phyloP scores from a whole-genome alignment of 345 rosid genomes.

The Geranium rotundifolium region DNA sequence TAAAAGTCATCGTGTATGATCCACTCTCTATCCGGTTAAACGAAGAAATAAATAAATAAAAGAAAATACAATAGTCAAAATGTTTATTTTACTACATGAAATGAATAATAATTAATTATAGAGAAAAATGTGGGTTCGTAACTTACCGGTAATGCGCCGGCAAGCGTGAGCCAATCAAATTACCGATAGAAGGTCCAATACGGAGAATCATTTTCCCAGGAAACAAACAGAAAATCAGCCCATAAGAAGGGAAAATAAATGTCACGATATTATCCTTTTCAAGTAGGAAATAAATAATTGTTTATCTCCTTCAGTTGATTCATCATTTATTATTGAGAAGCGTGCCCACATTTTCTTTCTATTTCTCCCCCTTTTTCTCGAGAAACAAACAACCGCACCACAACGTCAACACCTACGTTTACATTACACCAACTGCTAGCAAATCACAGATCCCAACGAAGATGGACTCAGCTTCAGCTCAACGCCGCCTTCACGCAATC shows the following conservation, averaged over 20 bases:
- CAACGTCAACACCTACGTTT: too few species aligned
- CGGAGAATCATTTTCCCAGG: not conserved
- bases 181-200: not conserved
- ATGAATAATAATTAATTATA: too few species aligned
- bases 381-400: not conserved
- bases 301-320: too few species aligned
- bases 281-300: too few species aligned
- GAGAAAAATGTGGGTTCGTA: not conserved
- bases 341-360: not conserved
- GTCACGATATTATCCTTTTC: not conserved
- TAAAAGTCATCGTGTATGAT: too few species aligned
- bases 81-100: too few species aligned
- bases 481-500: slow-evolving; percentile 64
- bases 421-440: not conserved
- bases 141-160: not conserved
- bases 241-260: too few species aligned
- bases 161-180: not conserved
- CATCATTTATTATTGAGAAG: not conserved
- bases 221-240: not conserved
- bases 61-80: not conserved
- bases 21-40: too few species aligned
- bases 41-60: not conserved
- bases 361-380: not conserved
- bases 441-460: not conserved
- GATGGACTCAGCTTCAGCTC: slow-evolving; percentile 51